Conservation (phyloP, 1,284 basidiomycete species). For the Megacollybia platyphylla region DNA sequence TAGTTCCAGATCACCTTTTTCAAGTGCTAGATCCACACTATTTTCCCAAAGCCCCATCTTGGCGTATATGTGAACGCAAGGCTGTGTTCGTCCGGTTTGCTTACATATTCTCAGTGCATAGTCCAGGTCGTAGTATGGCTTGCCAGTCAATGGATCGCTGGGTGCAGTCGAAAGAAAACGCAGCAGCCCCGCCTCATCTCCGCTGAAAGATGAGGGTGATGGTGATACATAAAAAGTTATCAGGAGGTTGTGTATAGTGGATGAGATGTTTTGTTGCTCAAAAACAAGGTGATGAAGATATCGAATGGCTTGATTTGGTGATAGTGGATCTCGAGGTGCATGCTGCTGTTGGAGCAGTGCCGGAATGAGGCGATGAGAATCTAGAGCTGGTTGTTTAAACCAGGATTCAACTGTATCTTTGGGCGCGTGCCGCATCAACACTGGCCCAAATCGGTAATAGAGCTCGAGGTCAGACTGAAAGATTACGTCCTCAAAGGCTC, state of each 20-base stretch:
- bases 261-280: slow-evolving; percentile 65
- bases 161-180: slow-evolving; percentile 82
- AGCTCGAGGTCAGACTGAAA: slow-evolving; percentile 66
- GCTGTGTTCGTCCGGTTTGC: slow-evolving; percentile 67
- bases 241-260: slow-evolving; percentile 90
- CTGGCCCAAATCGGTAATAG: slow-evolving; percentile 88
- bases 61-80: slow-evolving; percentile 94
- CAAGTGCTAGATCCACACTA: slow-evolving; percentile 89
- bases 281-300: slow-evolving; percentile 83
- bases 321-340: slow-evolving; percentile 52
- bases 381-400: slow-evolving; percentile 71
- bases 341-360: slow-evolving; percentile 78
- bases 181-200: slow-evolving; percentile 73
- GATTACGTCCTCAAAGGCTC: background rate
- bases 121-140: slow-evolving; percentile 94
- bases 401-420: slow-evolving; percentile 88
- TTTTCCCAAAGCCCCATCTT: slow-evolving; percentile 97
- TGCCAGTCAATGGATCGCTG: slow-evolving; percentile 69
- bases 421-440: slow-evolving; percentile 78
- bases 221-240: slow-evolving; percentile 74
- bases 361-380: slow-evolving; percentile 81
- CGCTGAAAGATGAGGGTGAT: slow-evolving; percentile 18
- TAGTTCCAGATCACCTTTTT: slow-evolving; percentile 86
- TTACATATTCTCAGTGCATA: slow-evolving; percentile 92
- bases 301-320: slow-evolving; percentile 75